Base-by-base conservation (phyloP, 2,329 filamentous ascomycete species). In the Microsporum canis region DNA sequence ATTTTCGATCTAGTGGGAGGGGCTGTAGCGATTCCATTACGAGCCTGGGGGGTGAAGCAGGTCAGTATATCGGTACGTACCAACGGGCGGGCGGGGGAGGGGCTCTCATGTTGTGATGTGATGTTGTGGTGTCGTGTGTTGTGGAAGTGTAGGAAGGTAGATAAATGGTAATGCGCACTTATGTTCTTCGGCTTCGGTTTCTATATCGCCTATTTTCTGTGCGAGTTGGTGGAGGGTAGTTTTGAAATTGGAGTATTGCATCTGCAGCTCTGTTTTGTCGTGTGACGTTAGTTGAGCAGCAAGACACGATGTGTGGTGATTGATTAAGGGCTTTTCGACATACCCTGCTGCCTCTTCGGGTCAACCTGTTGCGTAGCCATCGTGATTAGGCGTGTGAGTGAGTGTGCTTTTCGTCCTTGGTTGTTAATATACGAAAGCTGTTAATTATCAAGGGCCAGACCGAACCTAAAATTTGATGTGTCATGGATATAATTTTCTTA, bases 111-210 rank as follows among this genome's bases (percentile, higher is more conserved):
- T 34, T 27, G 3, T 45, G n/a, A 23, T 34, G 39, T 29, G 49
- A 0, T 53, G 49, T 23, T 29, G n/a, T 45, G 47, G 34, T 7
- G 27, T 57, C 14, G 55, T 1, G 10, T 14, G 39, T 6, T 12
- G 39, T 14, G 39, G 4, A 7, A 27, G 53, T 3, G 3, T 2
- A 41, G 14, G 17, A 23, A 23, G 17, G 17, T 23, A 23, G 17
- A 23, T 39, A 39, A 7, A 39, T 39, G 39, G 10, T 41, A 14
- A 14, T 29, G 75, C 87, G 73, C 78, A 97, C 94, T 96, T 97
- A 80, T 99, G 94, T 74, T 99, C 94, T 75, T 99, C 94, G 23
- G 89, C 87, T 74, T 97, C 94, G 73, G 96, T 90, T 78, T 99
- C 94, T 61, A 99, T 91, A 71, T 97, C 91, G 45, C 94, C 94